Evolutionary conservation across 208 protist genomes (phyloP).

Genomic region (Porcisia hertigi): DNA sequence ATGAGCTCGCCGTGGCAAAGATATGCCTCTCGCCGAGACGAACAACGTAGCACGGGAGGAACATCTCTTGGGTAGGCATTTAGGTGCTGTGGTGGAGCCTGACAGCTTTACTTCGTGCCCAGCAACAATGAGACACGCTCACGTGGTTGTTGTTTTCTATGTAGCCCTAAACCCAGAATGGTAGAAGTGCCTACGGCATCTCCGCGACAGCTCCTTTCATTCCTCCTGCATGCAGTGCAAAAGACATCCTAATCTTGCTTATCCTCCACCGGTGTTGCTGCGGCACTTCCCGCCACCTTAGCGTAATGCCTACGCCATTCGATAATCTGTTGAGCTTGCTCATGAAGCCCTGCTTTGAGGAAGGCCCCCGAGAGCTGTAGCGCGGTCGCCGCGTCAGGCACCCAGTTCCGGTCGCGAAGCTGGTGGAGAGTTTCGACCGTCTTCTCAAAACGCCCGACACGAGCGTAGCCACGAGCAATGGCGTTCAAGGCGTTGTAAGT

Average conservation of each 20-base stretch:
- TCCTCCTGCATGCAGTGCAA: not conserved
- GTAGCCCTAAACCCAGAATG: not conserved
- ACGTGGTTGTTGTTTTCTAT: not conserved
- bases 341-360: conserved; percentile 84
- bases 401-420: conserved; percentile 77
- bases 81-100: too few relatives aligned
- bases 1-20: too few relatives aligned
- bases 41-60: too few relatives aligned
- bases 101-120: too few relatives aligned
- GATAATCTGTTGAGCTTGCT: conserved; percentile 86
- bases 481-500: conserved; percentile 79
- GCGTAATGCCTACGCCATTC: conserved; percentile 86
- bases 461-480: conserved; percentile 78
- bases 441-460: conserved; percentile 82
- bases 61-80: too few relatives aligned
- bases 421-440: conserved; percentile 79
- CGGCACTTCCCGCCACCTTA: conserved; percentile 35
- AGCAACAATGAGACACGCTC: not conserved
- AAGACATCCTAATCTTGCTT: not conserved
- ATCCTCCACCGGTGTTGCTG: not conserved
- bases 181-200: not conserved
- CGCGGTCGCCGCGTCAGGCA: conserved; percentile 79
- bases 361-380: conserved; percentile 79
- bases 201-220: not conserved
- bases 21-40: too few relatives aligned